Evolutionary conservation across 164 flowering plant genomes (phyloP).

Genomic region (Berberis vulgaris): DNA sequence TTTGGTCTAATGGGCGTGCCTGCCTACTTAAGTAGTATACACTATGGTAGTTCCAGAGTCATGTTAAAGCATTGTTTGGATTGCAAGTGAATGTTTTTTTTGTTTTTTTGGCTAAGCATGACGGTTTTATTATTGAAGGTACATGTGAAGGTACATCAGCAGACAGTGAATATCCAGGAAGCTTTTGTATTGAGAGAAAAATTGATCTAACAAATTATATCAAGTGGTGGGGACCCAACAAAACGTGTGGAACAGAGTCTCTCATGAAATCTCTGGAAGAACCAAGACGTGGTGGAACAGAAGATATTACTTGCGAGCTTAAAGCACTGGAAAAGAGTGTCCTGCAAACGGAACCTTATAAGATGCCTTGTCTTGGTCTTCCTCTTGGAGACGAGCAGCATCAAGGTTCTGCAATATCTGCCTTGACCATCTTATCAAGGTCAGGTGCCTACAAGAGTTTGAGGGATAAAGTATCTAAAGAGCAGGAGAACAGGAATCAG

Average conservation of each 20-base stretch:
- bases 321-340: slow-evolving; percentile 44
- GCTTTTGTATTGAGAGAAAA: slow-evolving; percentile 65
- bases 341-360: slow-evolving; percentile 80
- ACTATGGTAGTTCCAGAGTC: slow-evolving; percentile 42
- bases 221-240: slow-evolving; percentile 89
- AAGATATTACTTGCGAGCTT: slow-evolving; percentile 60
- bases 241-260: slow-evolving; percentile 41
- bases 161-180: slow-evolving; percentile 55
- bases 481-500: slow-evolving; percentile 31
- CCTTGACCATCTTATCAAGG: slow-evolving; percentile 63
- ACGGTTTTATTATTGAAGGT: slow-evolving; percentile 16
- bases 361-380: slow-evolving; percentile 71
- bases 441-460: slow-evolving; percentile 79
- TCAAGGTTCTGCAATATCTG: slow-evolving; percentile 42
- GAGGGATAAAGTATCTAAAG: slow-evolving; percentile 56
- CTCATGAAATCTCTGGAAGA: slow-evolving; percentile 45
- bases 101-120: neutral
- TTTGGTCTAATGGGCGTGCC: slow-evolving; percentile 54
- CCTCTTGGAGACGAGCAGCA: slow-evolving; percentile 28
- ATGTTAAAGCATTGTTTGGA: neutral
- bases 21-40: slow-evolving; percentile 48
- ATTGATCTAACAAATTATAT: slow-evolving; percentile 77
- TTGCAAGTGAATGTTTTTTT: neutral
- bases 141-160: slow-evolving; percentile 56
- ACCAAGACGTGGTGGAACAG: slow-evolving; percentile 37